A percentile compares a stretch with the other conserved stretches of the same genome.
phyloP scores from a whole-genome alignment of 768 basidiomycete species.

The Auricularia cornea region DNA sequence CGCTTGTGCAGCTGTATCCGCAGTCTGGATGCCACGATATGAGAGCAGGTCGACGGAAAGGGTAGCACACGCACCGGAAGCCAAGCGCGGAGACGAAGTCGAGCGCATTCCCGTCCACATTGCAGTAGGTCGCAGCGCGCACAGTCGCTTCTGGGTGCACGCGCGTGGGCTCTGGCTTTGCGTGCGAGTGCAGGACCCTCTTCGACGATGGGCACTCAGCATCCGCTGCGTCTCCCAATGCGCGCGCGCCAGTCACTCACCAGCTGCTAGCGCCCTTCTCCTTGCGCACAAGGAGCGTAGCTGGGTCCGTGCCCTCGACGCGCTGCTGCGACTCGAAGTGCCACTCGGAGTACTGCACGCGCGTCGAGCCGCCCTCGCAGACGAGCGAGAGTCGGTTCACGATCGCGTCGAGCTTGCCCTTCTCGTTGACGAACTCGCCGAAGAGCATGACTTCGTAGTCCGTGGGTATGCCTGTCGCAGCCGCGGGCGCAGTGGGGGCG shows the following conservation, averaged over 20 bases:
- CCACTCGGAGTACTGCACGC: slow-evolving; percentile 1
- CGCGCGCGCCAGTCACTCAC: slow-evolving; percentile 43
- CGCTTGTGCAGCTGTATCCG: slow-evolving; percentile 75
- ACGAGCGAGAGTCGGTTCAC: slow-evolving; percentile 77
- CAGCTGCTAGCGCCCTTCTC: slow-evolving; percentile 60
- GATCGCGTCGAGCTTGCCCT: slow-evolving; percentile 51
- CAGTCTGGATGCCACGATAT: slow-evolving; percentile 32
- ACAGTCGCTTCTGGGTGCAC: slow-evolving; percentile 83
- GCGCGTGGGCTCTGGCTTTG: slow-evolving; percentile 77
- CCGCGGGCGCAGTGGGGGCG: background rate
- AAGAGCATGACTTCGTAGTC: slow-evolving; percentile 77
- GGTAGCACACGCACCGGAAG: slow-evolving; percentile 44
- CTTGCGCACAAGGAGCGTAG: slow-evolving; percentile 48
- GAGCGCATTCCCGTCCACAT: slow-evolving; percentile 70
- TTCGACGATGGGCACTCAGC: slow-evolving; percentile 1
- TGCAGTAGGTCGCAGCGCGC: slow-evolving; percentile 72
- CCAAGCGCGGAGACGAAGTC: slow-evolving; percentile 76
- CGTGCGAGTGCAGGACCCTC: slow-evolving; percentile 71
- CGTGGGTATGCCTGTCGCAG: slow-evolving; percentile 4
- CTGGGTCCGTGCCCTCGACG: slow-evolving; percentile 55
- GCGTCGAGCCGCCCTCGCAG: slow-evolving; percentile 56
- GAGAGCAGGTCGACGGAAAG: background rate
- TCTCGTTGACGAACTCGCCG: slow-evolving; percentile 71
- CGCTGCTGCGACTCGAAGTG: slow-evolving; percentile 43
- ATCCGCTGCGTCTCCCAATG: background rate